Conservation (phyloP, 192 early-diverging fungal species). For the Coemansia sp. region DNA sequence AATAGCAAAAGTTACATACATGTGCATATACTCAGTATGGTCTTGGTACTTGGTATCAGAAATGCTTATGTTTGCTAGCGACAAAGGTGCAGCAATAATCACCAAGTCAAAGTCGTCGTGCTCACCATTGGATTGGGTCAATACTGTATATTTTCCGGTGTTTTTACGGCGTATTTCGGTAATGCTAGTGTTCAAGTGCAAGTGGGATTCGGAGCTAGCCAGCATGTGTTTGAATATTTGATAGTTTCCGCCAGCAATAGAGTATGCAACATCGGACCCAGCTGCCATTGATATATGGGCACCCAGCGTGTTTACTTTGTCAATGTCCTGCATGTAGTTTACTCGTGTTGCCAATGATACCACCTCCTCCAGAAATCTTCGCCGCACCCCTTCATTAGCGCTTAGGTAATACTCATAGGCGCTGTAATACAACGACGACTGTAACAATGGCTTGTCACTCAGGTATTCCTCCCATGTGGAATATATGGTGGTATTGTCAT, state of each 20-base stretch:
- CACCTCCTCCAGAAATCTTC: conserved; percentile 17
- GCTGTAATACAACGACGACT: conserved; percentile 21
- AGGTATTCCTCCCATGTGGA: conserved; percentile 29
- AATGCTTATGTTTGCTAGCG: conserved; percentile 10
- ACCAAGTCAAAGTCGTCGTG: conserved; percentile 21
- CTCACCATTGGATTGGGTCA: neutral
- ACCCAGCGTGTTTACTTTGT: conserved; percentile 17
- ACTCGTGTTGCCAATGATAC: conserved; percentile 35
- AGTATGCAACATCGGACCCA: conserved; percentile 22
- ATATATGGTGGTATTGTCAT: conserved; percentile 7
- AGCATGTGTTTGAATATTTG: conserved; percentile 30
- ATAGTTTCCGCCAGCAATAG: conserved; percentile 36
- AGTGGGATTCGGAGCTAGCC: conserved; percentile 5
- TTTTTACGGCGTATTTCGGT: neutral
- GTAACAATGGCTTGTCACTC: conserved; percentile 12
- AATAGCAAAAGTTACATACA: conserved; percentile 39
- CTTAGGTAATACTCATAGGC: conserved; percentile 24
- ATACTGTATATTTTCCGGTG: too few species aligned
- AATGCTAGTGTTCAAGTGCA: conserved; percentile 17
- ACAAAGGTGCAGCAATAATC: conserved; percentile 27
- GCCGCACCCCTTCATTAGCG: conserved; percentile 5
- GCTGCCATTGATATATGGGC: conserved; percentile 39
- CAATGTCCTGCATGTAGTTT: conserved; percentile 43
- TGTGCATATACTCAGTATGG: conserved; percentile 13
- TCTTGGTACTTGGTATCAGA: conserved; percentile 6